These are phyloP conservation scores for Cardamine occulta DNA, from an alignment of 345 rosid genomes.

Conservation along the genomic window DNA sequence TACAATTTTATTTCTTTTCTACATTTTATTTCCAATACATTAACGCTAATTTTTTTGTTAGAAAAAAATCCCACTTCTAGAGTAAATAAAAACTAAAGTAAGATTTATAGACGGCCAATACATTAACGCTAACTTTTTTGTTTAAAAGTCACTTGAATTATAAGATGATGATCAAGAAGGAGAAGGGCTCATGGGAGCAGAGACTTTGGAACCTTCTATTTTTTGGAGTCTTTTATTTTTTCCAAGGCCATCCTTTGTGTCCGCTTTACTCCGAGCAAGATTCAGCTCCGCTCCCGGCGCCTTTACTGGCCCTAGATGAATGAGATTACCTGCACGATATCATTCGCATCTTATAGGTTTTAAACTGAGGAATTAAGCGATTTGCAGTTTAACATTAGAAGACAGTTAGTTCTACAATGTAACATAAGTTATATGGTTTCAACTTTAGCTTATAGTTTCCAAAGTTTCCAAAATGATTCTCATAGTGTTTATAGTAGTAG, in stretches of 20 bases:
- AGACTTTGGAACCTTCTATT: conserved; percentile 28
- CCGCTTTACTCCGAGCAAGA: conserved; percentile 5
- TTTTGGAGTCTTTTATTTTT: conserved; percentile 3
- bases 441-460: conserved; percentile 7
- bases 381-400: not conserved
- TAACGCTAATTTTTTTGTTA: too few species aligned
- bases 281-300: not conserved
- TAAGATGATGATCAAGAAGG: conserved; percentile 10
- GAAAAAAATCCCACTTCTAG: not conserved
- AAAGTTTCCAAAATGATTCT: not conserved
- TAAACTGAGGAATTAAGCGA: not conserved
- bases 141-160: too few species aligned
- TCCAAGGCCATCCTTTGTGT: conserved; percentile 35
- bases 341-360: not conserved
- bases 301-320: not conserved
- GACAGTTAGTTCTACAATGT: not conserved
- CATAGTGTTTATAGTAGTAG: not conserved
- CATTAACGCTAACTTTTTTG: not conserved
- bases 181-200: conserved; percentile 8
- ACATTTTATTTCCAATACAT: not conserved
- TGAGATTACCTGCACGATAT: conserved; percentile 32
- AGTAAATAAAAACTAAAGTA: not conserved
- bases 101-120: not conserved
- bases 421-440: conserved; percentile 12
- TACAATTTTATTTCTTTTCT: not conserved